Base-by-base conservation (phyloP, 768 basidiomycete genomes). In the Filobasidium floriforme region DNA sequence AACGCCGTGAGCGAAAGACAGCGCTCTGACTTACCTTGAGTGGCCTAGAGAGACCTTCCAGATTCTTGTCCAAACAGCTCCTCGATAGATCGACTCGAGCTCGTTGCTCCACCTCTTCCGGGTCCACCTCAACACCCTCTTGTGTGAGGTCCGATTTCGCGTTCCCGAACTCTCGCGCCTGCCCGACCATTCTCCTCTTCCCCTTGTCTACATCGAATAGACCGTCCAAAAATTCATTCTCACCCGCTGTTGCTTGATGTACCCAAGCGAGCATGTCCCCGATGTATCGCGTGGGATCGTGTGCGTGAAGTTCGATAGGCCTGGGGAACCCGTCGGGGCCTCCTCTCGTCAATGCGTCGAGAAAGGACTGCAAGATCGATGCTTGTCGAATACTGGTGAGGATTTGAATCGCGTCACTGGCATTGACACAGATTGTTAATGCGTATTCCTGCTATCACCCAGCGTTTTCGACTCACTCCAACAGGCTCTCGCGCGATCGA, bases 181-280 rank as follows among this genome's bases (percentile, higher is more conserved):
- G 86, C 84, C 66, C 94, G 84, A 66, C 92, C 86, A 91, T 92
- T 88, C 73, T 87, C 79, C 68, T 76, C 1, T 81, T 81, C 62
- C 86, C 85, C 44, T 80, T 82, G 61, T 82, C 84, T 60, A 92
- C 72, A 7, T 85, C 88, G 69, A 98, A 97, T 28, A 98, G 77
- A 41, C 85, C 82, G 73, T 97, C 92, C 24, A 99, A 82, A 72
- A 93, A 92, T 79, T 98, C 96, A 52, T 87, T 87, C 74, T 99
- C 96, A 1, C 89, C 89, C 0, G 96, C 96, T 67, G 96, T 91
- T 0, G 88, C 85, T 69, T 98, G 94, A 78, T 99, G 94, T 0
- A 97, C 87, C 94, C 94, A 97, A 0, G 93, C 94, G 9, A 98
- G 85, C 90, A 98, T 98, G 79, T 98, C 94, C 15, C 96, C 96